Conservation (phyloP, 331 rosid genomes). For the Saraca asoca region DNA sequence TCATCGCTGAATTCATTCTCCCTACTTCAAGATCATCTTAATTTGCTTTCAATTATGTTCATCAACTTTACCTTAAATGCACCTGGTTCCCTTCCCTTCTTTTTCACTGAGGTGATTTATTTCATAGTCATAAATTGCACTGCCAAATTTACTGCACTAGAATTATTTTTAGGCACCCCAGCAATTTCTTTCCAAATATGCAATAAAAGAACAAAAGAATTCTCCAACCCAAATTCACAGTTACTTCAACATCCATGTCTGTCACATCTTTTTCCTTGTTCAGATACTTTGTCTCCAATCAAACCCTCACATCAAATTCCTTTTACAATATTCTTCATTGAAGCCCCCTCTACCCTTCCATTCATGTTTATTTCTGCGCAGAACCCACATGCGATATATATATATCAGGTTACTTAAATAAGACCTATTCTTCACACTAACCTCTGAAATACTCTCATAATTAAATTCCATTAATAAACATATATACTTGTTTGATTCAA, state of each 20-base stretch:
- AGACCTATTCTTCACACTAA: slow-evolving; percentile 28
- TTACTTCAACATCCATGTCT: slow-evolving; percentile 70
- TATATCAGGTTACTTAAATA: slow-evolving; percentile 47
- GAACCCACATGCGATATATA: slow-evolving; percentile 27
- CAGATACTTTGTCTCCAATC: slow-evolving; percentile 47
- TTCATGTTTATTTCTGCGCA: slow-evolving; percentile 34
- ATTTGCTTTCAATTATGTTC: slow-evolving; percentile 3
- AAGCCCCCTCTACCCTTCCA: slow-evolving; percentile 21
- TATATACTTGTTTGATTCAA: slow-evolving; percentile 38
- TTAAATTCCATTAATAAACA: not conserved
- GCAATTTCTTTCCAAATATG: slow-evolving; percentile 37
- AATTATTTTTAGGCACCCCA: slow-evolving; percentile 38
- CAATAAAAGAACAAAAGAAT: slow-evolving; percentile 60
- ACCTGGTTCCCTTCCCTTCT: slow-evolving; percentile 19
- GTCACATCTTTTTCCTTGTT: slow-evolving; percentile 49
- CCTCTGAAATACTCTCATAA: slow-evolving; percentile 31
- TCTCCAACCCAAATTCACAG: slow-evolving; percentile 54
- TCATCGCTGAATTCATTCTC: too few relatives aligned
- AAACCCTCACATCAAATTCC: slow-evolving; percentile 49
- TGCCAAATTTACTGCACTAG: slow-evolving; percentile 34
- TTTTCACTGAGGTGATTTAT: slow-evolving; percentile 41
- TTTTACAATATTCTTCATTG: slow-evolving; percentile 36
- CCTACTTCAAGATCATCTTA: too few relatives aligned
- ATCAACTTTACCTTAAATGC: slow-evolving; percentile 40
- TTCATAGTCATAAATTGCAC: slow-evolving; percentile 41